Evolutionary conservation across 352 stramenopile species (phyloP), one percentile per base, ranked within the genome.

Genomic region (Pythium phragmiticola): DNA sequence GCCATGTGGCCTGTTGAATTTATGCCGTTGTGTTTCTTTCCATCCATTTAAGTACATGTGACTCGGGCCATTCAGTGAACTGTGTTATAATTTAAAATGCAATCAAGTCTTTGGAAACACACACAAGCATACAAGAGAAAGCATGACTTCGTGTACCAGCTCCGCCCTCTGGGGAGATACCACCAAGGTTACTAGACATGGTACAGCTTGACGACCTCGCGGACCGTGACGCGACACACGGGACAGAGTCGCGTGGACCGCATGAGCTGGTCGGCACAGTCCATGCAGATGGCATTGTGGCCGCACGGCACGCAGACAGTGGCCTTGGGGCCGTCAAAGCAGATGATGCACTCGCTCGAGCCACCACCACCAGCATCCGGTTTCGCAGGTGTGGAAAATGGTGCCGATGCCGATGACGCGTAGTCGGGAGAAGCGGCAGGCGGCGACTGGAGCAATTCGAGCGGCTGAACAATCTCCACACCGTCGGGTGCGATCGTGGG

Each of bases 231-330:
- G 42, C 87, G 87, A 14, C 85, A 95, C 57, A 95, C 85, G 4
- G 87, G 84, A 26, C 87, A 95, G 17, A 82, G 57, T 8, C 73
- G 73, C 17, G 78, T 87, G 3, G 80, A 86, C 39, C 79, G 70
- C 43, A 92, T 51, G 33, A 95, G 68, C 48, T 90, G 77, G 16
- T 79, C 65, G 0, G 87, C 87, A 54, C 87, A 95, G 63, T 78
- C 65, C 80, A 89, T 90, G 57, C 87, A 95, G 50, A 94, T 81
- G n/a, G 87, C 87, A 47, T 94, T 90, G 74, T 95, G 87, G 43
- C 87, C 87, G 23, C 87, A 95, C 0, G 87, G 87, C 19, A 95
- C 84, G 41, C 85, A 94, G 6, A 94, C 85, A 0, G 82, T 87
- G 16, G 75, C 63, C 63, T 94, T 80, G 19, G 81, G 78, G 0